Base-by-base conservation (phyloP, 148 eudicot species). In the Rhododendron griersonianum region DNA sequence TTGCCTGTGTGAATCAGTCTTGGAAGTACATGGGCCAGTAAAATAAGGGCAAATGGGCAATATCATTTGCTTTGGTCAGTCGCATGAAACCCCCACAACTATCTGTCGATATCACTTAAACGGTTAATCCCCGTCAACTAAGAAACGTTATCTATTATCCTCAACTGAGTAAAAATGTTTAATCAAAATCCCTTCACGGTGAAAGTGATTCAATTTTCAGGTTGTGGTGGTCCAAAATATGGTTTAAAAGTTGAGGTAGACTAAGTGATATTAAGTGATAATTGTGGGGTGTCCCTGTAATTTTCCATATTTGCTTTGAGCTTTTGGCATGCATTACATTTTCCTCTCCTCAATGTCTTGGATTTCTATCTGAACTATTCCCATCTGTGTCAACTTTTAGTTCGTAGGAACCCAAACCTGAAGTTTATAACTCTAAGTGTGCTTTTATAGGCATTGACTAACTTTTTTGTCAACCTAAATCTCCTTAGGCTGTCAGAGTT, bases 401-500 rank as follows among this genome's bases (percentile, higher is more conserved):
- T 23, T 44, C 55, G 0, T 13, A 16, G 33, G 55, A 35, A 4
- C 57, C 39, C 28, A 48, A 50, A 84, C 73, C 48, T 53, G 23
- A 74, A 84, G 39, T 50, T 84, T 35, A 6, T 74, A 5, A 30
- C 61, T 25, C 21, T 5, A 9, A 84, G 41, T 5, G 15, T 71
- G 19, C 41, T 15, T 71, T 73, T 33, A 21, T 8, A 21, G 48
- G 19, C 18, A 84, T 71, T 37, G 21, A 28, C 35, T 74, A 76
- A 37, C 78, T 25, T 18, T 80, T 59, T 9, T 37, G 59, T 83
- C 33, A 3, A 75, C 82, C 48, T 30, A 25, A 71, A 87, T 85
- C 81, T 82, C 71, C 61, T 41, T 85, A 96, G 99, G 99, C 99
- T 80, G 99, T 96, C 48, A 90, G 99, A 85, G 99, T 96, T 77